phyloP scores from a whole-genome alignment of 2,329 filamentous ascomycete genomes.

The Cercospora brassicicola region DNA sequence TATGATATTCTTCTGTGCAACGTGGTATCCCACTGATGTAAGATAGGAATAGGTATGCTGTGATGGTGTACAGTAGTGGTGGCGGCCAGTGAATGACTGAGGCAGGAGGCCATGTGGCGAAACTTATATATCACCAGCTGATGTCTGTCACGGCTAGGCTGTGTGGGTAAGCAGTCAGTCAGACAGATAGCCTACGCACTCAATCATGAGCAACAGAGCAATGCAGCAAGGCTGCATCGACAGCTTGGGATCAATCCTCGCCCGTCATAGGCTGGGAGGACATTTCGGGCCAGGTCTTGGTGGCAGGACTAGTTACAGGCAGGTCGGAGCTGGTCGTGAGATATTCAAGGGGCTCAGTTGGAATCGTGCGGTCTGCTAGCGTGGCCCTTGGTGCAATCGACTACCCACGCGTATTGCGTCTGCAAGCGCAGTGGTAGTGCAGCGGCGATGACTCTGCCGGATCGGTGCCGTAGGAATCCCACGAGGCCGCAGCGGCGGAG shows the following conservation, averaged over 20 bases:
- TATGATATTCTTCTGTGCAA: background rate
- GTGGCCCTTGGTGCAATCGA: background rate
- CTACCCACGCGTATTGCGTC: background rate
- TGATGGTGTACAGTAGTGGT: background rate
- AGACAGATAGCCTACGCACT: slow-evolving; percentile 4
- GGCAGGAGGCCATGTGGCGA: slow-evolving; percentile 4
- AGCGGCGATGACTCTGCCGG: slow-evolving; percentile 16
- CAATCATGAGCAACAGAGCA: slow-evolving; percentile 14
- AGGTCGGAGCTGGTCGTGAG: background rate
- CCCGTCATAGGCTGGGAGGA: background rate
- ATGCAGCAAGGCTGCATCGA: slow-evolving; percentile 9
- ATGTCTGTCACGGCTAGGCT: background rate
- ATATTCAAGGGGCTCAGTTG: background rate
- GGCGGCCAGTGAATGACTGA: background rate
- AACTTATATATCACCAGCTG: slow-evolving; percentile 1
- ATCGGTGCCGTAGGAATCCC: slow-evolving; percentile 4
- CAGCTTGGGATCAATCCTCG: background rate
- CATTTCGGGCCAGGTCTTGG: slow-evolving; percentile 3
- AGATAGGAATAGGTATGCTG: background rate
- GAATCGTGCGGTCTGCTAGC: slow-evolving; percentile 17
- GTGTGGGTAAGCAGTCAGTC: slow-evolving; percentile 9
- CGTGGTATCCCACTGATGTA: background rate
- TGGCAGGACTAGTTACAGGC: background rate
- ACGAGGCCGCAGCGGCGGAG: background rate
- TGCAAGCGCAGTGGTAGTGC: background rate